Evolutionary conservation across 306 rosid genomes (phyloP), one percentile per base, ranked within the genome.

Genomic region (Quercus engelmannii): DNA sequence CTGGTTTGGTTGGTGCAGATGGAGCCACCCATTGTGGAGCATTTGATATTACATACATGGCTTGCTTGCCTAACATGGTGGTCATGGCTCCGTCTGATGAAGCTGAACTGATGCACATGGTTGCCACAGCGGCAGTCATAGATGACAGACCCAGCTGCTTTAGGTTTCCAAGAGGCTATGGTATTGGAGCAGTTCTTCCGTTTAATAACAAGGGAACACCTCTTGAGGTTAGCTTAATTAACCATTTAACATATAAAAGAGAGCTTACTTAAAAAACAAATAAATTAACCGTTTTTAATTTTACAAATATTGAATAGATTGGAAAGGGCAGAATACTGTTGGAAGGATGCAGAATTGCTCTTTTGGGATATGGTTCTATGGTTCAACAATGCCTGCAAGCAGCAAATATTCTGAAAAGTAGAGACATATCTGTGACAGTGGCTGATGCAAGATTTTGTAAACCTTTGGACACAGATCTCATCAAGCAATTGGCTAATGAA

Each of bases 11-110:
- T 20, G 98, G 98, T 35, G 97, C 95, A 4, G 98, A 94, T 83
- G 98, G 98, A 73, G 97, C 98, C 52, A 94, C 98, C 12, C 98
- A 94, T 71, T 94, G 97, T 10, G 98, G 98, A 76, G 97, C 98
- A 68, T 94, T 94, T 85, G 98, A 94, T 70, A 86, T 92, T 65
- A 73, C 97, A n/a, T 94, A 87, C 90, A 92, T 94, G 98, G 97
- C 97, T 76, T 92, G 97, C 83, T 86, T 94, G 86, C 99, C 99
- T 25, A 94, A 92, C 85, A 94, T 94, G 97, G 88, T 94, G 81
- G 97, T 92, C 72, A 94, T 94, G 99, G 99, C 99, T 75, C 97
- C 99, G 11, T 90, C 95, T 30, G 97, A 94, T 81, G 99, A 94
- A 83, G 93, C 94, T 69, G 99, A 94, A 76, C 88, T 94, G 12